These are phyloP conservation scores for Podospora comata DNA, from an alignment of 495 filamentous ascomycete species.

Conservation along the genomic window DNA sequence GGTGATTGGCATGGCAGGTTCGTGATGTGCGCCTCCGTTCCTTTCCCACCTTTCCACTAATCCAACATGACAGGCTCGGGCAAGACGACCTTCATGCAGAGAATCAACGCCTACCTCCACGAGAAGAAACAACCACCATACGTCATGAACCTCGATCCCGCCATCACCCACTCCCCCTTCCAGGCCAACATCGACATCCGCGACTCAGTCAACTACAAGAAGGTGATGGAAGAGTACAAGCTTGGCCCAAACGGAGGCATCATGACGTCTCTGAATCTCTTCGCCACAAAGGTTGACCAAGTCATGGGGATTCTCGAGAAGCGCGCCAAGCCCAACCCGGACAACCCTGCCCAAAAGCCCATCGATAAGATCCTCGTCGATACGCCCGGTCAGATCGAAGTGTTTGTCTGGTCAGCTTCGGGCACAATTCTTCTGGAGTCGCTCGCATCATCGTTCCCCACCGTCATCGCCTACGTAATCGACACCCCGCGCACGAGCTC, in stretches of 20 bases:
- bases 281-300: slow-evolving; percentile 96
- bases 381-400: slow-evolving; percentile 96
- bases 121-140: slow-evolving; percentile 72
- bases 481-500: slow-evolving; percentile 91
- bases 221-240: slow-evolving; percentile 99
- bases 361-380: slow-evolving; percentile 88
- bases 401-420: slow-evolving; percentile 95
- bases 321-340: slow-evolving; percentile 64
- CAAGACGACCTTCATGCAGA: slow-evolving; percentile 98
- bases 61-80: slow-evolving; percentile 64
- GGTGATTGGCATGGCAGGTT: slow-evolving; percentile 94
- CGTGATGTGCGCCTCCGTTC: slow-evolving; percentile 11
- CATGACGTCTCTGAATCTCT: slow-evolving; percentile 90
- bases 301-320: slow-evolving; percentile 87
- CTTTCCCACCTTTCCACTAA: neutral
- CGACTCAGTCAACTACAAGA: slow-evolving; percentile 97
- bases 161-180: slow-evolving; percentile 93
- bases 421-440: slow-evolving; percentile 92
- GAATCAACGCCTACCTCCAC: slow-evolving; percentile 89
- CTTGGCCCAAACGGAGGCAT: slow-evolving; percentile 98
- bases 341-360: slow-evolving; percentile 56
- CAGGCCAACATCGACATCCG: slow-evolving; percentile 98
- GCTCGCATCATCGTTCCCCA: slow-evolving; percentile 88
- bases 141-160: slow-evolving; percentile 95
- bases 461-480: slow-evolving; percentile 94